These are phyloP conservation scores for Vigna radiata DNA, from an alignment of 306 rosid species.

Conservation along the genomic window DNA sequence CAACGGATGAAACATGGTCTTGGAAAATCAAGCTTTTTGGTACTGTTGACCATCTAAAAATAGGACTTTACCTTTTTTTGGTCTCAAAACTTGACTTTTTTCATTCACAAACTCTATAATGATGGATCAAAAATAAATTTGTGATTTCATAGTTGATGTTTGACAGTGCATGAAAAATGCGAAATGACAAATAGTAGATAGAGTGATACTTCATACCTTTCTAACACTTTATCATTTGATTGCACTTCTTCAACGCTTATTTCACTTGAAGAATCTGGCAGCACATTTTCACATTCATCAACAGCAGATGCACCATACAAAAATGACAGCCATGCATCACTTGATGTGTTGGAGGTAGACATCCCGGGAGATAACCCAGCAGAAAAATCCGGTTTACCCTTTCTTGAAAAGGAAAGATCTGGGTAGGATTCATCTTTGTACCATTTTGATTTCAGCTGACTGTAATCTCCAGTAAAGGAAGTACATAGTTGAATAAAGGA, in stretches of 20 bases:
- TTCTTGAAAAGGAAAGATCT: constrained; percentile 55
- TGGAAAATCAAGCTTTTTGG: constrained; percentile 14
- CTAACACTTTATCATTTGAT: constrained; percentile 44
- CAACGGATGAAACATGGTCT: neutral
- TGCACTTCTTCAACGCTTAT: constrained; percentile 52
- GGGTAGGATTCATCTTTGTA: constrained; percentile 53
- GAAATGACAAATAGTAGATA: neutral
- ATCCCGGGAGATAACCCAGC: constrained; percentile 45
- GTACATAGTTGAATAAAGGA: constrained; percentile 36
- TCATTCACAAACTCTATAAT: constrained; percentile 16
- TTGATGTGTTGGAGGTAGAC: constrained; percentile 60
- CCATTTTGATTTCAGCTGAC: constrained; percentile 56
- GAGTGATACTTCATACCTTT: constrained; percentile 53
- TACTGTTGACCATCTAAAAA: constrained; percentile 6
- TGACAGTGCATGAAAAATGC: constrained; percentile 6
- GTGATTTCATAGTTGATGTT: constrained; percentile 24
- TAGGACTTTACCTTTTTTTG: neutral
- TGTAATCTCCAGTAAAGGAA: constrained; percentile 66
- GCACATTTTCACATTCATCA: constrained; percentile 42
- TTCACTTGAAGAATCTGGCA: constrained; percentile 57
- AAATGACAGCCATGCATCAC: constrained; percentile 68
- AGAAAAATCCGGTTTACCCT: constrained; percentile 51
- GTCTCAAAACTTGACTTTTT: neutral
- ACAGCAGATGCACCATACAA: constrained; percentile 46
- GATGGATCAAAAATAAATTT: constrained; percentile 27